Percentiles rank a stretch among this genome's conserved stretches.
These are phyloP conservation scores for Kwoniella bestiolae DNA, from an alignment of 768 basidiomycete genomes.

Conservation along the genomic window DNA sequence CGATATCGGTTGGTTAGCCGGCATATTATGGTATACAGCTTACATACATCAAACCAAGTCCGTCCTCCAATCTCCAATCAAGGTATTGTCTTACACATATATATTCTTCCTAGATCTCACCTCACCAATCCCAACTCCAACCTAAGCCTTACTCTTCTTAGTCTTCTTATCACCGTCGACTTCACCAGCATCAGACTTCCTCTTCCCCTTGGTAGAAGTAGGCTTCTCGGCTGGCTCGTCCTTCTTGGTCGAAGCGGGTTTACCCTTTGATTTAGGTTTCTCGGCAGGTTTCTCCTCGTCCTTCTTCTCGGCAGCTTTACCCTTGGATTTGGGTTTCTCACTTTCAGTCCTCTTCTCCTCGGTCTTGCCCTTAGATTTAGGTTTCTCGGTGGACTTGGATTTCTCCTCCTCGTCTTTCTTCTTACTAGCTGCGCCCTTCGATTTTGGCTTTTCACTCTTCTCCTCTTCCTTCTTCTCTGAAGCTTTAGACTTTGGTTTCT, in stretches of 20 bases:
- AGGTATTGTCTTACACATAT: too few relatives aligned
- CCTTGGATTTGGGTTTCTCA: slow-evolving; percentile 30
- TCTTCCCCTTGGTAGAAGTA: slow-evolving; percentile 22
- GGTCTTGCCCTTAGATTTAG: slow-evolving; percentile 19
- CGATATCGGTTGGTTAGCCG: not conserved
- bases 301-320: too few relatives aligned
- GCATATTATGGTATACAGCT: not conserved
- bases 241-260: slow-evolving; percentile 20
- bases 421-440: too few relatives aligned
- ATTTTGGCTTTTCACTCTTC: slow-evolving; percentile 10
- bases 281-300: slow-evolving; percentile 16
- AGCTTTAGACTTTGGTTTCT: slow-evolving; percentile 17
- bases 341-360: slow-evolving; percentile 25
- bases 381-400: too few relatives aligned
- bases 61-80: too few relatives aligned
- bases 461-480: slow-evolving; percentile 17
- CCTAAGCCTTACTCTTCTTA: not conserved
- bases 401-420: slow-evolving; percentile 2
- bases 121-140: too few relatives aligned
- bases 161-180: not conserved
- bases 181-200: slow-evolving; percentile 15
- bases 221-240: slow-evolving; percentile 19
- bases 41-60: too few relatives aligned
- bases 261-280: slow-evolving; percentile 28
- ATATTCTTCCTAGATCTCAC: too few relatives aligned